Conservation (phyloP, 2,329 filamentous ascomycete species). For the Zasmidium cellare region DNA sequence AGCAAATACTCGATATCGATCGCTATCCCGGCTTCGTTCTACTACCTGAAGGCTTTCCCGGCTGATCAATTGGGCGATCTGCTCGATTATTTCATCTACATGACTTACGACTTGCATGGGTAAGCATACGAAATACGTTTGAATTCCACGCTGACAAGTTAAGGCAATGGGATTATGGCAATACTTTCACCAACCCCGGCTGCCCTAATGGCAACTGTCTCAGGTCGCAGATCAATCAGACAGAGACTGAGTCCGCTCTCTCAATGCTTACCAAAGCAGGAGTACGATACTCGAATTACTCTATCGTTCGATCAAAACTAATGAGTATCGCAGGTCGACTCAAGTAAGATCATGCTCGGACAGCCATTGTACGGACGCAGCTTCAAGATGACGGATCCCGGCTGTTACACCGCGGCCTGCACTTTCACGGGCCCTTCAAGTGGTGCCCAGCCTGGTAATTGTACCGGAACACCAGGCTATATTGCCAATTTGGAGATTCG, state of each 20-base stretch:
- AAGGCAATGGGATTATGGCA: conserved; percentile 43
- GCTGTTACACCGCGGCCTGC: conserved; percentile 30
- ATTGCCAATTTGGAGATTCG: conserved; percentile 38
- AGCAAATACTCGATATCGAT: conserved; percentile 26
- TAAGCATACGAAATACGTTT: no score
- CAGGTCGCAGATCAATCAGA: conserved; percentile 40
- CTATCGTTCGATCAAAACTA: no score
- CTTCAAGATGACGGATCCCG: conserved; percentile 55
- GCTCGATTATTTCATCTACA: conserved; percentile 36
- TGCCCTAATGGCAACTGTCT: conserved; percentile 35
- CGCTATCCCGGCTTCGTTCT: conserved; percentile 32
- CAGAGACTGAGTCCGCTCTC: conserved; percentile 36
- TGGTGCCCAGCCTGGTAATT: conserved; percentile 31
- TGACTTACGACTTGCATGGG: conserved; percentile 34
- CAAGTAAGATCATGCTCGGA: conserved; percentile 74
- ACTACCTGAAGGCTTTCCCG: conserved; percentile 32
- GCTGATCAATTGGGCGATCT: conserved; percentile 24
- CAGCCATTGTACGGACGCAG: conserved; percentile 89
- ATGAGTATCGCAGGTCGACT: conserved; percentile 34
- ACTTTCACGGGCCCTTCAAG: conserved; percentile 29
- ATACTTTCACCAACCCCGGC: conserved; percentile 29
- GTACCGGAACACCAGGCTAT: conserved; percentile 37
- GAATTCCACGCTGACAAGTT: no score
- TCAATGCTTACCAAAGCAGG: conserved; percentile 48
- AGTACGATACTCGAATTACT: no score